Base-by-base conservation (phyloP, 2,329 filamentous ascomycete species). In the Alternaria burnsii region DNA sequence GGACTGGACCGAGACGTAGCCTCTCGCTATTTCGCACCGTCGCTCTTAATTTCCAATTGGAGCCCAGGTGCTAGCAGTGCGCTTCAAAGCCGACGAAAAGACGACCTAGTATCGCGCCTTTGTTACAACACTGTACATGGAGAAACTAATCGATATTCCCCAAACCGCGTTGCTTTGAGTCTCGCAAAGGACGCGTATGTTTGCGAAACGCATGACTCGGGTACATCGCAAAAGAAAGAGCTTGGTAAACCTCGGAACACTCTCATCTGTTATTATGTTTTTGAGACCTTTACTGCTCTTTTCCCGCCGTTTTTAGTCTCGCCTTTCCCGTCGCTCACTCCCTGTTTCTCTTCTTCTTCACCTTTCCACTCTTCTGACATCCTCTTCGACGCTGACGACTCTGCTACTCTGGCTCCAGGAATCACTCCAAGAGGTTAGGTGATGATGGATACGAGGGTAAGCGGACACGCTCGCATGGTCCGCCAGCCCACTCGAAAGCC, bases 1-100 rank as follows among this genome's bases (percentile, higher is more conserved):
- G 46, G 46, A 48, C 46, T 48, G 46, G 18, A 18, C 30, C 46
- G 46, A 24, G 20, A 24, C 46, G 46, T 50, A 24, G 46, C 46
- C 30, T 38, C 7, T 38, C 46, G 46, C 18, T 20, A 22, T 50
- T 14, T 50, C 14, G 20, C 20, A 50, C 46, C 46, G 46, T 36
- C 32, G 32, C 14, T 24, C 16, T 36, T 36, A 22, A 24, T 50
- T n/a, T 50, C 46, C 16, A 50, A 50, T 50, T 32, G 32, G 46
- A 36, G 46, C 18, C 20, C 11, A 22, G 18, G 16, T 18, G 24
- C 14, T 14, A 20, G 22, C 20, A 36, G 46, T 22, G 46, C 46
- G 46, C 9, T 48, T 32, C n/a, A n/a, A 20, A 48, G 44, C 30
- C 6, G 28, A 22, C 32, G 28, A 22, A 1, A 32, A 22, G 12